These are phyloP conservation scores for Pyrus hybrid DNA, from an alignment of 331 rosid genomes.

Conservation along the genomic window DNA sequence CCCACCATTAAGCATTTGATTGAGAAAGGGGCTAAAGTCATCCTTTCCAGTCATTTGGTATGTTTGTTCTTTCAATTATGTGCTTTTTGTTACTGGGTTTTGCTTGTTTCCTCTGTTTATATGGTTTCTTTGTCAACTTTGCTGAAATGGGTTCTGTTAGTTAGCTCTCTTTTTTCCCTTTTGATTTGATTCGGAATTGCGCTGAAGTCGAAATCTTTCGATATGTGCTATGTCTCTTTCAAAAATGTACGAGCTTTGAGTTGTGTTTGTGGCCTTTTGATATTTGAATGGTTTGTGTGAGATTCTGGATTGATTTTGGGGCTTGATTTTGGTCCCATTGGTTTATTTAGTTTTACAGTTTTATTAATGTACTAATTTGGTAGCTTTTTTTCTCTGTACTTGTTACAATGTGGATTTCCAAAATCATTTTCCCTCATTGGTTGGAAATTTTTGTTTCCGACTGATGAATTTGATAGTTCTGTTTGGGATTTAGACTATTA, in stretches of 20 bases:
- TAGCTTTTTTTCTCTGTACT: background rate
- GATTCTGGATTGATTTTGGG: background rate
- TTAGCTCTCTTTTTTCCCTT: background rate
- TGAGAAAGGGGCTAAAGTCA: conserved; percentile 83
- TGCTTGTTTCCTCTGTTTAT: background rate
- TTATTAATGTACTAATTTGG: background rate
- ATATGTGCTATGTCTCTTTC: background rate
- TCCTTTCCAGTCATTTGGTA: conserved; percentile 89
- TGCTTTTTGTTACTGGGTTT: background rate
- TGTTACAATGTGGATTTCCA: background rate
- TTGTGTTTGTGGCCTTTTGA: background rate
- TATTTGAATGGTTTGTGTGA: background rate
- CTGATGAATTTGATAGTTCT: background rate
- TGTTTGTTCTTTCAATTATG: background rate
- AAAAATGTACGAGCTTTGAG: background rate
- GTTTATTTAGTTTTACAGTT: background rate
- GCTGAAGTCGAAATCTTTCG: background rate
- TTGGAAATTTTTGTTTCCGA: background rate
- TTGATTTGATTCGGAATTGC: background rate
- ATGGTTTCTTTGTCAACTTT: background rate
- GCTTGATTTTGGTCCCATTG: background rate
- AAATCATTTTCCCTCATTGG: background rate
- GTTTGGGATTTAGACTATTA: background rate
- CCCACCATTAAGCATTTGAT: conserved; percentile 85
- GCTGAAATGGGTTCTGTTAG: background rate